Evolutionary conservation across 495 filamentous ascomycete genomes (phyloP), one percentile per base, ranked within the genome.

Genomic region (Penicillium argentinense): DNA sequence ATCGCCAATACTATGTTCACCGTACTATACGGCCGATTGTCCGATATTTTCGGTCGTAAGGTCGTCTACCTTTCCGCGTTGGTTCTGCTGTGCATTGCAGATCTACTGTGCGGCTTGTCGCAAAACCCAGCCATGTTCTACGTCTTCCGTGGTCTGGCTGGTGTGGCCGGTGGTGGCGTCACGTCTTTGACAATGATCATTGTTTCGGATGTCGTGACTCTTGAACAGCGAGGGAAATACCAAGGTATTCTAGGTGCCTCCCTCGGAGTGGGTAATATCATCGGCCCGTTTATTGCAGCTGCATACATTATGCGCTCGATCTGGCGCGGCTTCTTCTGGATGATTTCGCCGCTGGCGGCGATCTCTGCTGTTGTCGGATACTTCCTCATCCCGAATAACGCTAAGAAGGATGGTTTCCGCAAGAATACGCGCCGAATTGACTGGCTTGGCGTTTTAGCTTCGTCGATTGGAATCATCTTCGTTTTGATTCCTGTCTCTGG

Each of bases 1-100:
- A 83, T 91, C 42, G 83, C 84, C 2, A 87, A 86, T 56, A 86
- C 83, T 9, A 81, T 83, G 42, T 87, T 86, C 42, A 79, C 80
- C 11, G 76, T 81, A n/a, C 66, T 81, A 0, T 83, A 81, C 37
- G 78, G 79, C 13, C 71, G 80, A 18, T 53, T 84, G 4, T 81
- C 78, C 1, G 74, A 81, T 62, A 79, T 81, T 19, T 77, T 82
- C 45, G 80, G 80, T 9, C 72, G 79, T 2, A 81, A 82, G 56
- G 62, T 69, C 25, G 67, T 80, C 11, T 74, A 74, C 48, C 56
- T 79, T 1, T 62, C 57, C 16, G 69, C 78, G 17, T 57, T 81
- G 33, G 57, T 62, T 0, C 45, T 80, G 25, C 63, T 82, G 3
- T 73, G 76, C 27, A 55, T 82, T 42, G 74, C 79, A 3, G 77